Percentiles rank a stretch among this genome's conserved stretches.
Evolutionary conservation across 2,329 filamentous ascomycete genomes (phyloP).

Genomic region (Trichophyton mentagrophytes): DNA sequence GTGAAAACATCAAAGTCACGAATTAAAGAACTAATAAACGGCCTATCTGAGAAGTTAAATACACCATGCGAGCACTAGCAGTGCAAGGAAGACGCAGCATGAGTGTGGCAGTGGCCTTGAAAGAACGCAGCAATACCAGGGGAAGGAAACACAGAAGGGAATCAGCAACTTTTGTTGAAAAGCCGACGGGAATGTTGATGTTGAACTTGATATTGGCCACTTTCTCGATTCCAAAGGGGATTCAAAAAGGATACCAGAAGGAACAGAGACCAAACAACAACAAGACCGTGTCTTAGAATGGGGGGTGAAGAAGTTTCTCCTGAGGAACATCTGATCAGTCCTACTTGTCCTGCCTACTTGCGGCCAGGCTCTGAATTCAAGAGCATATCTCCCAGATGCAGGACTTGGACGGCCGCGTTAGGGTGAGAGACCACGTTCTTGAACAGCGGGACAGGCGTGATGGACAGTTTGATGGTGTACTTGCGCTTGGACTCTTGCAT

Average conservation of each 20-base stretch:
- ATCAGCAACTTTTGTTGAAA: background rate
- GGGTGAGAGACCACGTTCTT: background rate
- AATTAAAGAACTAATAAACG: background rate
- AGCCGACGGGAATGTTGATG: background rate
- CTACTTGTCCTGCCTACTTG: background rate
- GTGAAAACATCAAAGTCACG: background rate
- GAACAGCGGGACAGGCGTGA: conserved; percentile 5
- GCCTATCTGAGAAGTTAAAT: background rate
- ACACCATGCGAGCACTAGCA: background rate
- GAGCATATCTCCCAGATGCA: conserved; percentile 3
- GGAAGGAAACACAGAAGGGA: background rate
- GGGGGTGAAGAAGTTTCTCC: no score
- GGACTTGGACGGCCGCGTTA: background rate
- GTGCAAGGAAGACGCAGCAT: background rate
- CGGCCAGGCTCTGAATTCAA: background rate
- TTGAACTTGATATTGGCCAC: background rate
- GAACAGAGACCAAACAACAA: background rate
- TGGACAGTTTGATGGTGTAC: conserved; percentile 1
- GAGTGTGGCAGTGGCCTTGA: background rate
- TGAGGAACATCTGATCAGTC: no score
- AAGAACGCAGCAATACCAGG: background rate
- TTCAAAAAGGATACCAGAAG: background rate
- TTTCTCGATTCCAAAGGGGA: background rate
- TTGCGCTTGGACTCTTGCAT: background rate
- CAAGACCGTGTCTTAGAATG: background rate